These are phyloP conservation scores for Aspergillus sp. DNA, from an alignment of 2,329 filamentous ascomycete genomes.

Conservation along the genomic window DNA sequence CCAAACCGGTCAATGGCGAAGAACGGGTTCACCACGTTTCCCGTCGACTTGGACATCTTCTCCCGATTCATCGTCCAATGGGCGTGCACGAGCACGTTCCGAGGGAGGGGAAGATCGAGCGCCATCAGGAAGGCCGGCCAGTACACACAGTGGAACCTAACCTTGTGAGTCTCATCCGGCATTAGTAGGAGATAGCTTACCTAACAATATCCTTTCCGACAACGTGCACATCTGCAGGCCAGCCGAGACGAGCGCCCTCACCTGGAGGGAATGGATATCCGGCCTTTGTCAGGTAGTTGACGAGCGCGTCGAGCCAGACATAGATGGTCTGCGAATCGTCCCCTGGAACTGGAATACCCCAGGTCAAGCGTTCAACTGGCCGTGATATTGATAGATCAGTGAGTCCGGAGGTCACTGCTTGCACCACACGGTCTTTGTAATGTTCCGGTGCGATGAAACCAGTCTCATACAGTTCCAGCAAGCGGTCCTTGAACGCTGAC, in stretches of 20 bases:
- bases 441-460: slow-evolving; percentile 78
- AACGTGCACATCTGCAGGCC: slow-evolving; percentile 91
- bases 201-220: slow-evolving; percentile 96
- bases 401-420: slow-evolving; percentile 76
- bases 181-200: slow-evolving; percentile 29
- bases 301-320: slow-evolving; percentile 94
- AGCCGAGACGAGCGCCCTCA: slow-evolving; percentile 66
- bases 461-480: slow-evolving; percentile 77
- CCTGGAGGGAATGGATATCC: slow-evolving; percentile 78
- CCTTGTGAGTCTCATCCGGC: neutral
- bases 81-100: slow-evolving; percentile 81
- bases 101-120: slow-evolving; percentile 76
- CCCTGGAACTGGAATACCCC: slow-evolving; percentile 88
- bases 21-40: slow-evolving; percentile 94
- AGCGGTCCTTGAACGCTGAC: slow-evolving; percentile 75
- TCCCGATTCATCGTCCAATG: slow-evolving; percentile 92
- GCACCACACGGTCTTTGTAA: slow-evolving; percentile 77
- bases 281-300: slow-evolving; percentile 89
- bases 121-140: slow-evolving; percentile 97
- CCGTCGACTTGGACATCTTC: slow-evolving; percentile 97
- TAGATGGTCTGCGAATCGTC: slow-evolving; percentile 91
- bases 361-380: slow-evolving; percentile 74
- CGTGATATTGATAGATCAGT: slow-evolving; percentile 89
- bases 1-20: slow-evolving; percentile 89
- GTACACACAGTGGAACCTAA: slow-evolving; percentile 88